These are phyloP conservation scores for Epichloe typhina DNA, from an alignment of 2,329 filamentous ascomycete species.

Conservation along the genomic window DNA sequence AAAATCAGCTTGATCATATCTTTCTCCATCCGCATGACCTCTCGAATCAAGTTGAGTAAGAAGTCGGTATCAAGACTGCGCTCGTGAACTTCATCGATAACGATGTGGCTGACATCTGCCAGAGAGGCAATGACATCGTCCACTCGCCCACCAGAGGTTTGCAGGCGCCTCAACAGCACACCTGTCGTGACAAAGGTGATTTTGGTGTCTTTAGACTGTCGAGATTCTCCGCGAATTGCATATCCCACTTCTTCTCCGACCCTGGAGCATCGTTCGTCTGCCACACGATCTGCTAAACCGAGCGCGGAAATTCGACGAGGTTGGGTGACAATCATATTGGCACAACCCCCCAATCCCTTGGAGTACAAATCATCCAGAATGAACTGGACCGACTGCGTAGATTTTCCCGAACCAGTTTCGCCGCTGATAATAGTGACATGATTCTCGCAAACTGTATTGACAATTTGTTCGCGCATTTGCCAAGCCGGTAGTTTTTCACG, in stretches of 20 bases:
- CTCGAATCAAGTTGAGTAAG: constrained; percentile 70
- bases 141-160: constrained; percentile 69
- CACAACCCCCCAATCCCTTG: constrained; percentile 62
- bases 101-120: constrained; percentile 83
- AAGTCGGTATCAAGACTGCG: constrained; percentile 92
- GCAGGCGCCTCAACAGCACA: constrained; percentile 79
- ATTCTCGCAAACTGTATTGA: constrained; percentile 59
- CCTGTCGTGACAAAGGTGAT: constrained; percentile 95
- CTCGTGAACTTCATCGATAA: constrained; percentile 95
- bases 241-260: constrained; percentile 88
- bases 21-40: constrained; percentile 60
- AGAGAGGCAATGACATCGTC: constrained; percentile 72
- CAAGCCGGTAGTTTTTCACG: constrained; percentile 75
- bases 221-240: constrained; percentile 80
- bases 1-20: constrained; percentile 80
- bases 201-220: constrained; percentile 58
- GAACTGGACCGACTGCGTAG: constrained; percentile 93
- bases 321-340: constrained; percentile 92
- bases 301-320: constrained; percentile 89
- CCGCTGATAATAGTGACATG: constrained; percentile 95
- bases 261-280: constrained; percentile 70
- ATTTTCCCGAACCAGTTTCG: constrained; percentile 94
- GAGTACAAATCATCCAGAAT: constrained; percentile 82
- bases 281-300: constrained; percentile 85
- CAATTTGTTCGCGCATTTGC: constrained; percentile 64